Percentiles rank a stretch among this genome's conserved stretches.
Evolutionary conservation across 2,329 filamentous ascomycete genomes (phyloP).

Genomic region (Drechslerella coelobrocha): DNA sequence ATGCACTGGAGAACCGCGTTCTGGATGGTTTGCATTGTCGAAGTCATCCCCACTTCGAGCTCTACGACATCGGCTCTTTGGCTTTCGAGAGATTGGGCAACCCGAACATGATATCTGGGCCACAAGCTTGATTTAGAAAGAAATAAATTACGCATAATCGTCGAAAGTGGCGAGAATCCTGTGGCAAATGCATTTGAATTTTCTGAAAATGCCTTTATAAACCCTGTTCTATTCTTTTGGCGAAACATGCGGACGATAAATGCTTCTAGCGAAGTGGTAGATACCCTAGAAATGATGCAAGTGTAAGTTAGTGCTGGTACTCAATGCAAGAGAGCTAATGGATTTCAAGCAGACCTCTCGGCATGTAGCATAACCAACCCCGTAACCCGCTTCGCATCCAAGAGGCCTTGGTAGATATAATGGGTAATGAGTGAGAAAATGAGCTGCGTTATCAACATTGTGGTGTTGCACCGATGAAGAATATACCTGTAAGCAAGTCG

Average conservation of each 20-base stretch:
- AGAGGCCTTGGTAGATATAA: constrained; percentile 62
- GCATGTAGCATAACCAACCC: constrained; percentile 87
- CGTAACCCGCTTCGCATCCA: constrained; percentile 83
- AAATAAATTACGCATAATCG: constrained; percentile 91
- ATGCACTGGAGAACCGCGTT: constrained; percentile 95
- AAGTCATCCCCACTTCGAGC: constrained; percentile 93
- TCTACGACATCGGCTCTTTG: constrained; percentile 97
- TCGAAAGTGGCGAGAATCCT: constrained; percentile 85
- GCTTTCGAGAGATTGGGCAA: constrained; percentile 87
- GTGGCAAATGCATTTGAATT: constrained; percentile 87
- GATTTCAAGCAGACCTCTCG: constrained; percentile 64
- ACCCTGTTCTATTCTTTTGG: constrained; percentile 91
- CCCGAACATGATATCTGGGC: constrained; percentile 89
- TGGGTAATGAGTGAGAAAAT: no score
- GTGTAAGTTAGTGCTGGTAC: not conserved
- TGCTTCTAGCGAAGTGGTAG: constrained; percentile 87
- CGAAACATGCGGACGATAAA: constrained; percentile 94
- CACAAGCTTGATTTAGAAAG: constrained; percentile 86
- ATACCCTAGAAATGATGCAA: constrained; percentile 62
- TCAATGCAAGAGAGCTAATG: constrained; percentile 2
- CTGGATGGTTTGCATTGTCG: constrained; percentile 90
- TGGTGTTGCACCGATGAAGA: not conserved
- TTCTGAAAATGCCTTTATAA: constrained; percentile 95
- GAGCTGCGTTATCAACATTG: not conserved
- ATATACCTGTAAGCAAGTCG: constrained; percentile 77